Conservation (phyloP, 768 basidiomycete genomes). For the Agrocybe pediades region DNA sequence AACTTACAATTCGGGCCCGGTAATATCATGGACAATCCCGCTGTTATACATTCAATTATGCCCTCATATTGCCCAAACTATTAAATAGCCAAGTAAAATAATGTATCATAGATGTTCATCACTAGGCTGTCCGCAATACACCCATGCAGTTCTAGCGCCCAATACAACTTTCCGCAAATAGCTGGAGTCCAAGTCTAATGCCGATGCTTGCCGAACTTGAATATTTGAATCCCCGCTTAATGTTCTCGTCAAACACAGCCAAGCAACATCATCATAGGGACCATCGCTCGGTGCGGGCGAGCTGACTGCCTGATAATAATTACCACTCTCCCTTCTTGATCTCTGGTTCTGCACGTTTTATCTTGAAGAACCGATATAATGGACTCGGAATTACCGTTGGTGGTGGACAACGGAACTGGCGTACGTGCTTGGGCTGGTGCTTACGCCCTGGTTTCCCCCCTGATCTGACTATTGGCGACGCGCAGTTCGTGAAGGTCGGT, state of each 20-base stretch:
- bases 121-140: no score
- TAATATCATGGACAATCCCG: no score
- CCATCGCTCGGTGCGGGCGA: not conserved
- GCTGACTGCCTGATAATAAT: not conserved
- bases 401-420: conserved; percentile 89
- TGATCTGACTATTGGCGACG: conserved; percentile 12
- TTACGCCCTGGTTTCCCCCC: not conserved
- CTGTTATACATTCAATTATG: no score
- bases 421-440: conserved; percentile 45
- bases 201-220: not conserved
- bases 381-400: conserved; percentile 58
- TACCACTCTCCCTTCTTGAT: not conserved
- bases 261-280: conserved; percentile 17
- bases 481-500: conserved; percentile 87
- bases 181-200: not conserved
- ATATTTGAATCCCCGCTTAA: conserved; percentile 8
- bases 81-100: no score
- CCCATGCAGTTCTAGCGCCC: no score
- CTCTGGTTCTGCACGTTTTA: conserved; percentile 1
- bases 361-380: conserved; percentile 31
- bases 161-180: no score
- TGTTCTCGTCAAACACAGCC: conserved; percentile 10
- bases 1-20: no score
- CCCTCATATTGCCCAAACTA: no score
- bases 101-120: no score